Conservation (phyloP, 2,329 filamentous ascomycete species). For the Emydomyces testavorans region DNA sequence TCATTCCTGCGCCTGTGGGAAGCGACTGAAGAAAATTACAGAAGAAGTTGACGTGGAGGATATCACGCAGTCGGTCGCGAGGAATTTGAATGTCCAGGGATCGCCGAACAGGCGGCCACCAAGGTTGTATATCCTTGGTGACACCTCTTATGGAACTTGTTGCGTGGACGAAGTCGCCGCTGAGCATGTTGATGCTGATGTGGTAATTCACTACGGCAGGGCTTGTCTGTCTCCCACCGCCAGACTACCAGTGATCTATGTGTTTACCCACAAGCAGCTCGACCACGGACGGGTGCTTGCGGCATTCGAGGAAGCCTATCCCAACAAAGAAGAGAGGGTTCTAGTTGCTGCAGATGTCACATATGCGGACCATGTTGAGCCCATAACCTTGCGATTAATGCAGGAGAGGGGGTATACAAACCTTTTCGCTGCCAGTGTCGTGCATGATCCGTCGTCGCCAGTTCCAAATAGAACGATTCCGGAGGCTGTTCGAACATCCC, state of each 20-base stretch:
- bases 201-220: slow-evolving; percentile 86
- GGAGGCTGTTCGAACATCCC: slow-evolving; percentile 34
- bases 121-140: slow-evolving; percentile 70
- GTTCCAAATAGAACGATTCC: slow-evolving; percentile 76
- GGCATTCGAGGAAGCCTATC: slow-evolving; percentile 59
- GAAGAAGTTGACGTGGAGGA: slow-evolving; percentile 17
- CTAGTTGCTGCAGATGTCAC: slow-evolving; percentile 84
- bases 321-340: slow-evolving; percentile 50
- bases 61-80: slow-evolving; percentile 5
- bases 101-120: slow-evolving; percentile 19
- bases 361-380: slow-evolving; percentile 61
- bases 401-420: slow-evolving; percentile 54
- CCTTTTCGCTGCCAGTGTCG: slow-evolving; percentile 57
- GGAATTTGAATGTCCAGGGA: slow-evolving; percentile 17
- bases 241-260: slow-evolving; percentile 74
- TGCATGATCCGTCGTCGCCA: slow-evolving; percentile 64
- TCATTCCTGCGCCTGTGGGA: slow-evolving; percentile 12
- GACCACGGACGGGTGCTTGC: slow-evolving; percentile 47
- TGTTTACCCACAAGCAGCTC: slow-evolving; percentile 68
- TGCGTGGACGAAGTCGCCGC: slow-evolving; percentile 96
- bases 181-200: slow-evolving; percentile 81
- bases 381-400: slow-evolving; percentile 45
- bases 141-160: slow-evolving; percentile 94
- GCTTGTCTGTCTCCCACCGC: slow-evolving; percentile 86
- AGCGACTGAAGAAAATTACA: slow-evolving; percentile 14